Evolutionary conservation across 352 stramenopile genomes (phyloP).

Genomic region (Globisporangium nagaii): DNA sequence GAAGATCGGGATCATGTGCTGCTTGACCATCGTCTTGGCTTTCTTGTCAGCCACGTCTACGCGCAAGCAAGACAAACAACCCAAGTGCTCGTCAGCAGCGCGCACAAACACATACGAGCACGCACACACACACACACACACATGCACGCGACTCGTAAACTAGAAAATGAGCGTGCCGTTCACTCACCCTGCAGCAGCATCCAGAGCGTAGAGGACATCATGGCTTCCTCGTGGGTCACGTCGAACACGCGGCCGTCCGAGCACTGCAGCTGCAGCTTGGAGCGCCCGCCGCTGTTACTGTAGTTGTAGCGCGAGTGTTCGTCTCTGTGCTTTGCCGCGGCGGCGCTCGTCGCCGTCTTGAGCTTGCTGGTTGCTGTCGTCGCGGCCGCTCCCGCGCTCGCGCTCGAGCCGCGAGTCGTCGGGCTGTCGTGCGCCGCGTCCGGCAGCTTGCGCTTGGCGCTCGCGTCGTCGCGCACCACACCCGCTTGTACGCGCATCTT

Average conservation of each 20-base stretch:
- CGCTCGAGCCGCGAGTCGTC: too few species aligned
- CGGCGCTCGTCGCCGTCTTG: neutral
- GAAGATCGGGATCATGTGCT: constrained; percentile 72
- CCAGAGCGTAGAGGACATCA: constrained; percentile 85
- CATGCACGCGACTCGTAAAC: neutral
- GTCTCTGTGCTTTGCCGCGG: neutral
- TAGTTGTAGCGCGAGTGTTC: constrained; percentile 11
- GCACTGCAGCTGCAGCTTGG: constrained; percentile 74
- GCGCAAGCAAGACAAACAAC: neutral
- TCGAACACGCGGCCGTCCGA: constrained; percentile 60
- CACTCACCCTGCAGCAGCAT: constrained; percentile 60
- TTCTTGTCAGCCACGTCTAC: constrained; percentile 48
- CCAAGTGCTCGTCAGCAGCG: neutral
- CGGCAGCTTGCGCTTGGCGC: constrained; percentile 8
- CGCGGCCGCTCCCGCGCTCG: neutral
- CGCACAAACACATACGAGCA: neutral
- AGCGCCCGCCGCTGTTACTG: constrained; percentile 16
- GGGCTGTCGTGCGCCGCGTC: neutral
- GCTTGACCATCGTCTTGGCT: constrained; percentile 41
- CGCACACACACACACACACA: neutral
- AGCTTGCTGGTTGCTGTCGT: neutral
- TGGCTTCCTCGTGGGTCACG: constrained; percentile 77
- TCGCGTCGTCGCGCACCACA: constrained; percentile 1
- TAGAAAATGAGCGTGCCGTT: neutral
- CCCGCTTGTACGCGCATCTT: constrained; percentile 9